Evolutionary conservation across 1,284 basidiomycete species (phyloP).

Genomic region (Phaffia rhodozyma): DNA sequence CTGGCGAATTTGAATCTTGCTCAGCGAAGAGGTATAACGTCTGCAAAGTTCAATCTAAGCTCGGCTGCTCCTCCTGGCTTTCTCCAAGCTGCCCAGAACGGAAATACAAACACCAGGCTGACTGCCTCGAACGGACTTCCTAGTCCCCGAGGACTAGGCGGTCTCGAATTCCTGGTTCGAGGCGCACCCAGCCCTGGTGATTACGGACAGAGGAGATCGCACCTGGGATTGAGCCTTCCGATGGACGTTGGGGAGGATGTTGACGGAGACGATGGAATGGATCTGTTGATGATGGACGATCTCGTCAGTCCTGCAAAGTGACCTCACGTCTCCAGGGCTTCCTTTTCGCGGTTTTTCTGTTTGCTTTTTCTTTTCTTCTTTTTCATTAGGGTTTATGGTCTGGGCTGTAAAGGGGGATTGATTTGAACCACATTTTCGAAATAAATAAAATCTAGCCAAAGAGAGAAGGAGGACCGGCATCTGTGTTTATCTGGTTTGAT

Average conservation of each 20-base stretch:
- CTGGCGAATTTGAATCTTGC: background rate
- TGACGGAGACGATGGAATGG: background rate
- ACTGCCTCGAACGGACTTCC: background rate
- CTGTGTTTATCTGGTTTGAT: too few species aligned
- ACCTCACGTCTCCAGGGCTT: background rate
- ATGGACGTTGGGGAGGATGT: background rate
- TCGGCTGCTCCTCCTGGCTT: background rate
- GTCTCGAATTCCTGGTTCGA: slow-evolving; percentile 1
- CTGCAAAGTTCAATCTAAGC: background rate
- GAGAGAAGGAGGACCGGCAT: too few species aligned
- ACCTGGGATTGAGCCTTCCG: background rate
- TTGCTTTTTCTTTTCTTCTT: too few species aligned
- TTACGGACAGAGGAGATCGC: too few species aligned
- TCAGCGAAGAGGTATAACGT: background rate
- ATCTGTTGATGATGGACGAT: background rate
- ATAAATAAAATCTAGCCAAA: too few species aligned
- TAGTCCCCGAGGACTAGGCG: background rate
- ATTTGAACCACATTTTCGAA: too few species aligned
- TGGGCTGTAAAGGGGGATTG: background rate
- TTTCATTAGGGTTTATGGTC: too few species aligned
- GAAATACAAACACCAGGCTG: too few species aligned
- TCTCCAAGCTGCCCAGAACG: too few species aligned
- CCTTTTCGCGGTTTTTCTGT: background rate
- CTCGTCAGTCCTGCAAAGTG: background rate
- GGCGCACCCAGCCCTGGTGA: background rate